These are phyloP conservation scores for Chrysoporthe deuterocubensis DNA, from an alignment of 2,329 filamentous ascomycete species.

Conservation along the genomic window DNA sequence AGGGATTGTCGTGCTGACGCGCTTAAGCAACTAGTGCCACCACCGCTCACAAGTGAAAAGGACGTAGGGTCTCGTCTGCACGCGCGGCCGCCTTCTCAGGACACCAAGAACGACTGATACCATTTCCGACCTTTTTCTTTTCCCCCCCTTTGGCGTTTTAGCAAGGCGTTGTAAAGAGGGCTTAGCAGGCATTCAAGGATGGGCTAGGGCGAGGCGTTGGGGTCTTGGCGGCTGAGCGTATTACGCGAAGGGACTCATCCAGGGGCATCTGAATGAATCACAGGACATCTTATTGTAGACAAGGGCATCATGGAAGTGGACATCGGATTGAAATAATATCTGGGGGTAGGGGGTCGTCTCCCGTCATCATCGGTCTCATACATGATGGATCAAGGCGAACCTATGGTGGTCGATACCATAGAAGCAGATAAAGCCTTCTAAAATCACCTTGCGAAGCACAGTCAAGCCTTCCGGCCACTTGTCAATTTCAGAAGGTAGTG, in stretches of 20 bases:
- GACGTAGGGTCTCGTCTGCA: conserved; percentile 19
- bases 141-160: not conserved
- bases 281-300: conserved; percentile 9
- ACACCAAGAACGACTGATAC: conserved; percentile 22
- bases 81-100: conserved; percentile 16
- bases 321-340: not conserved
- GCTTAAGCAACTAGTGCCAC: conserved; percentile 16
- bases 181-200: not conserved
- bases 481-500: not conserved
- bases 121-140: not conserved
- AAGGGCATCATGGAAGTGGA: not conserved
- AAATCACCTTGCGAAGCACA: not conserved
- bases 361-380: not conserved
- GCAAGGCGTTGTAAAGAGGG: not conserved
- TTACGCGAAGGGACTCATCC: not conserved
- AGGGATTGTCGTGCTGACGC: conserved; percentile 15
- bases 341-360: not conserved
- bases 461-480: not conserved
- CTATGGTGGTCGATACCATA: conserved; percentile 1
- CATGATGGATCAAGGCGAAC: not conserved
- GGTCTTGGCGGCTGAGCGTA: not conserved
- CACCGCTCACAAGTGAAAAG: conserved; percentile 16
- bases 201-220: conserved; percentile 7
- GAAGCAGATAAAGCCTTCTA: not conserved
- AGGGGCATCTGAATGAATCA: not conserved